Percentiles rank a stretch among this genome's conserved stretches.
These are phyloP conservation scores for Leucocoprinus leucothites DNA, from an alignment of 768 basidiomycete genomes.

Conservation along the genomic window DNA sequence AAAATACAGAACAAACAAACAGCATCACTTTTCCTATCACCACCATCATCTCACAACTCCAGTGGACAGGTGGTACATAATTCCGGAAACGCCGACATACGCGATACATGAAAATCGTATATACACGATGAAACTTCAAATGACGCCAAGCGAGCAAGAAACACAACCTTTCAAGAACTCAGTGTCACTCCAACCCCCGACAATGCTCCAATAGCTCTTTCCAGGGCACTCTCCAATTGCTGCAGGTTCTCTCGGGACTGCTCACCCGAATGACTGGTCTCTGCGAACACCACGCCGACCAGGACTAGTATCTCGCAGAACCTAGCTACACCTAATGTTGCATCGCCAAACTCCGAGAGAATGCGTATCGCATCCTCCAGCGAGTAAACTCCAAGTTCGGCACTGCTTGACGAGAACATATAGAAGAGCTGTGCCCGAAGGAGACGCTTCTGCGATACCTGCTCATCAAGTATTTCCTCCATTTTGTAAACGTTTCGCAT, in stretches of 20 bases:
- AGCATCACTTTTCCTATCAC: neutral
- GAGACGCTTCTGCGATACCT: neutral
- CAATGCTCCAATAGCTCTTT: neutral
- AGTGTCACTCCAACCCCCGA: neutral
- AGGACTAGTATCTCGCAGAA: constrained; percentile 1
- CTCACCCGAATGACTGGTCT: neutral
- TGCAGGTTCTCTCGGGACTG: neutral
- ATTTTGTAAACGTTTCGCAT: neutral
- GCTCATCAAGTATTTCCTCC: neutral
- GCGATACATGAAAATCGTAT: too few relatives aligned
- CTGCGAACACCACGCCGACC: neutral
- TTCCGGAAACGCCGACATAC: too few relatives aligned
- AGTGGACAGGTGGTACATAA: too few relatives aligned
- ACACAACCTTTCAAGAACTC: too few relatives aligned
- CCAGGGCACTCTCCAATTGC: neutral
- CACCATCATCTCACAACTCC: constrained; percentile 4
- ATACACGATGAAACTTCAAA: too few relatives aligned
- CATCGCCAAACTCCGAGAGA: neutral
- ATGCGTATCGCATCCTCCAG: neutral
- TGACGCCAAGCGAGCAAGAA: too few relatives aligned
- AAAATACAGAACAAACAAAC: constrained; percentile 1
- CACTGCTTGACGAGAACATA: neutral
- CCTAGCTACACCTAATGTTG: neutral
- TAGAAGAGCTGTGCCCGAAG: neutral
- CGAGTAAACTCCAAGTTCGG: neutral